phyloP scores from a whole-genome alignment of 2,329 filamentous ascomycete genomes.

The Cladophialophora chaetospira region DNA sequence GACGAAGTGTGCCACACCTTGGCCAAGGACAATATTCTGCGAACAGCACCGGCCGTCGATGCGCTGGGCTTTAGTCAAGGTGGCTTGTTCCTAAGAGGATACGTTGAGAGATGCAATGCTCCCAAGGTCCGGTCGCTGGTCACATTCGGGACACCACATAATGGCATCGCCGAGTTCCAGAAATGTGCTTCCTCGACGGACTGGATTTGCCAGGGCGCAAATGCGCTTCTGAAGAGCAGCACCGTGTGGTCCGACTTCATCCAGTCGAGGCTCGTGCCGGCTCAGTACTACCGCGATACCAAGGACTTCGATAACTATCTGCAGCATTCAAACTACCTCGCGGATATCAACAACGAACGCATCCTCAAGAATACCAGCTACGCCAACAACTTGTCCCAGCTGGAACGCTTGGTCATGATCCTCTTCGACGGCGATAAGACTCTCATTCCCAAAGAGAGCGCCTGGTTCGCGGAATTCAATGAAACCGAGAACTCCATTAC shows the following conservation, averaged over 20 bases:
- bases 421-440: constrained; percentile 84
- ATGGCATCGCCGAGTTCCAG: constrained; percentile 84
- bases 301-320: constrained; percentile 72
- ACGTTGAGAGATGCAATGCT: constrained; percentile 77
- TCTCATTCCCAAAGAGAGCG: constrained; percentile 84
- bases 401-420: constrained; percentile 85
- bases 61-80: constrained; percentile 95
- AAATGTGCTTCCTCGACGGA: constrained; percentile 67
- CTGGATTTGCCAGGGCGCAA: constrained; percentile 77
- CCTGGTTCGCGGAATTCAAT: constrained; percentile 89
- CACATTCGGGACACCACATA: constrained; percentile 89
- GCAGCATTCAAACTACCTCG: constrained; percentile 80
- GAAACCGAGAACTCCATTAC: constrained; percentile 63
- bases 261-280: constrained; percentile 80
- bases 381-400: constrained; percentile 64
- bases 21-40: constrained; percentile 73
- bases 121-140: constrained; percentile 76
- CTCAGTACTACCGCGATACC: constrained; percentile 87
- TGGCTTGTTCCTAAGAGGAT: constrained; percentile 90
- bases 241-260: constrained; percentile 74
- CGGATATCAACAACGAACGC: constrained; percentile 95
- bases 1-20: constrained; percentile 76
- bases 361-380: constrained; percentile 72
- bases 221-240: constrained; percentile 74
- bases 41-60: constrained; percentile 79